Conservation (phyloP, 345 rosid species). For the Litchi chinensis region DNA sequence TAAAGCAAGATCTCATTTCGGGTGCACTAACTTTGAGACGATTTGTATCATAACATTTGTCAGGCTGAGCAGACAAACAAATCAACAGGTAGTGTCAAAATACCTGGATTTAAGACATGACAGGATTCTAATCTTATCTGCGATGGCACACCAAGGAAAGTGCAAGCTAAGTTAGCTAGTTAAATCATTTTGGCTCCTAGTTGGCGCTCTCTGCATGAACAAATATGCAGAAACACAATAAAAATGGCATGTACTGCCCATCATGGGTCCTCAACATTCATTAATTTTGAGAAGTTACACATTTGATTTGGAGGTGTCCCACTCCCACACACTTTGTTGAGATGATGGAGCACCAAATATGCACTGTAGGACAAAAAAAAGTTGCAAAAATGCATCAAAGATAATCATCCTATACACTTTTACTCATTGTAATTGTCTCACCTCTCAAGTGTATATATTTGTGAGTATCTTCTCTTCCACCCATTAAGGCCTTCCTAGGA, state of each 20-base stretch:
- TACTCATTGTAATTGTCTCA: slow-evolving; percentile 4
- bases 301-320: slow-evolving; percentile 3
- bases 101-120: not conserved
- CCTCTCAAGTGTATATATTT: slow-evolving; percentile 22
- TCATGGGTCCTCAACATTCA: not conserved
- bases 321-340: not conserved
- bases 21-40: not conserved
- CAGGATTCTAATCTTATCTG: not conserved
- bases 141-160: not conserved
- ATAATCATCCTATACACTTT: not conserved
- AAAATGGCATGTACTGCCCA: not conserved
- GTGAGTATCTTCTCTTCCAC: slow-evolving; percentile 8
- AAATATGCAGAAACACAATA: not conserved
- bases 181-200: not conserved
- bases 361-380: not conserved
- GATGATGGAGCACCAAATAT: slow-evolving; percentile 1
- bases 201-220: not conserved
- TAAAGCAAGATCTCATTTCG: not conserved
- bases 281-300: not conserved
- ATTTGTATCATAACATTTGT: not conserved
- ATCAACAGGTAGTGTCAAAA: not conserved
- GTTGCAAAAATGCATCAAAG: not conserved
- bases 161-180: not conserved
- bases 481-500: slow-evolving; percentile 26
- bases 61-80: not conserved